Base-by-base conservation (phyloP, 176 grass and related monocot species). In the Lolium multiflorum region DNA sequence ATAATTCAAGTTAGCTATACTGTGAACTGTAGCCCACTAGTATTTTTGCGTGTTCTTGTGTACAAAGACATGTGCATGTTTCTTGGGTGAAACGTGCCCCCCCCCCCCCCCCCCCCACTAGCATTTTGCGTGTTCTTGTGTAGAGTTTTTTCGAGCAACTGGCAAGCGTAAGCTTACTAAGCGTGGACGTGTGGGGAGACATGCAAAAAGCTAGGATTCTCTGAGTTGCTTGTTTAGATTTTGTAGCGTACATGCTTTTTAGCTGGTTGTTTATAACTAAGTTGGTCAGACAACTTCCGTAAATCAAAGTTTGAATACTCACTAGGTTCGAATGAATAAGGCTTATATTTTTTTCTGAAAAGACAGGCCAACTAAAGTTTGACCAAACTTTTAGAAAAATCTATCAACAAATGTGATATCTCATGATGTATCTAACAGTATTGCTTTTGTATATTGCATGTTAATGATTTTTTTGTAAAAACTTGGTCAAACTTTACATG, bases 201-300 rank as follows among this genome's bases (percentile, higher is more conserved):
- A 63, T 5, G 21, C 22, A 10, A 26, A 64, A 64, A 64, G 24
- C 61, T 28, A 14, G 61, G 25, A 28, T 4, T 64, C 57, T 59
- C 57, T 21, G 57, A 22, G 57, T 59, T 50, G 82, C 13, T 46
- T 16, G 1, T 84, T 17, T 80, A 47, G 58, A 74, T 56, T 68
- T 28, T 80, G 11, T 63, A 25, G 60, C 67, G 28, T 28, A 57
- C 68, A 69, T 69, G 65, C 28, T 28, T 74, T 80, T 39, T 47
- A 46, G 39, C 38, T 68, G 24, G 15, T 24, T 81, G 38, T 76
- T 89, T 49, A 74, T 59, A 76, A 56, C 49, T 22, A 35, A 81
- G 15, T 64, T 73, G 37, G 44, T 20, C 8, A 20, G 38, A 88
- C 59, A 76, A 37, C 48, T 68, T 74, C 9, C 41, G 31, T 56